A percentile compares a stretch with the other conserved stretches of the same genome.
phyloP scores from a whole-genome alignment of 345 rosid species.

The Camelina neglecta region DNA sequence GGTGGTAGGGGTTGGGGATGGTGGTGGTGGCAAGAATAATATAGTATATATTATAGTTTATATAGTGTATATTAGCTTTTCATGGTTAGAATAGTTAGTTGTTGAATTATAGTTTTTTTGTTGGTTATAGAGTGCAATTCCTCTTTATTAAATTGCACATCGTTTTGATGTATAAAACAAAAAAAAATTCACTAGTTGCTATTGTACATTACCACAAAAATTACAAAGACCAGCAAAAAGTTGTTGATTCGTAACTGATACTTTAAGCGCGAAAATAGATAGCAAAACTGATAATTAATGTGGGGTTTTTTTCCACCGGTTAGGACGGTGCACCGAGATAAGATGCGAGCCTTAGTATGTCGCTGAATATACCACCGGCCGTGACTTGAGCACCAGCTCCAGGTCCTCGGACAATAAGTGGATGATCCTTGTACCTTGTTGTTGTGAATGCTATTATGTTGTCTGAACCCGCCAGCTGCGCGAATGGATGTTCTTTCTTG shows the following conservation, averaged over 20 bases:
- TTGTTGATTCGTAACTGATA: slow-evolving; percentile 26
- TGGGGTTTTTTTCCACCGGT: not conserved
- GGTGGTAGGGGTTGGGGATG: too few relatives aligned
- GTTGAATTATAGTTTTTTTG: too few relatives aligned
- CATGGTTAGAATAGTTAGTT: too few relatives aligned
- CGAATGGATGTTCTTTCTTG: slow-evolving; percentile 84
- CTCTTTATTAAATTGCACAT: slow-evolving; percentile 8
- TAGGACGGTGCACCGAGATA: slow-evolving; percentile 96
- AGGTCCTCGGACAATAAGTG: slow-evolving; percentile 94
- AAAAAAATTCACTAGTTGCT: slow-evolving; percentile 1
- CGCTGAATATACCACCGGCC: slow-evolving; percentile 96
- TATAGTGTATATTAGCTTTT: too few relatives aligned
- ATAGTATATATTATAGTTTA: too few relatives aligned
- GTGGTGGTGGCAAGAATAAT: too few relatives aligned
- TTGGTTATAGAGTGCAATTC: too few relatives aligned
- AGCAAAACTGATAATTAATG: slow-evolving; percentile 32
- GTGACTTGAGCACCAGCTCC: slow-evolving; percentile 99
- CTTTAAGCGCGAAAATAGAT: slow-evolving; percentile 2
- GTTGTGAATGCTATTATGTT: slow-evolving; percentile 98
- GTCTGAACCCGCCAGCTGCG: slow-evolving; percentile 88
- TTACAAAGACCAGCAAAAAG: slow-evolving; percentile 11
- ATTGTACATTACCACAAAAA: slow-evolving; percentile 29
- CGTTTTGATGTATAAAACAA: not conserved
- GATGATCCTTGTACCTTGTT: slow-evolving; percentile 83
- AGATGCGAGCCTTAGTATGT: slow-evolving; percentile 82